Conservation (phyloP, 495 filamentous ascomycete species). For the Penicillium samsonianum region DNA sequence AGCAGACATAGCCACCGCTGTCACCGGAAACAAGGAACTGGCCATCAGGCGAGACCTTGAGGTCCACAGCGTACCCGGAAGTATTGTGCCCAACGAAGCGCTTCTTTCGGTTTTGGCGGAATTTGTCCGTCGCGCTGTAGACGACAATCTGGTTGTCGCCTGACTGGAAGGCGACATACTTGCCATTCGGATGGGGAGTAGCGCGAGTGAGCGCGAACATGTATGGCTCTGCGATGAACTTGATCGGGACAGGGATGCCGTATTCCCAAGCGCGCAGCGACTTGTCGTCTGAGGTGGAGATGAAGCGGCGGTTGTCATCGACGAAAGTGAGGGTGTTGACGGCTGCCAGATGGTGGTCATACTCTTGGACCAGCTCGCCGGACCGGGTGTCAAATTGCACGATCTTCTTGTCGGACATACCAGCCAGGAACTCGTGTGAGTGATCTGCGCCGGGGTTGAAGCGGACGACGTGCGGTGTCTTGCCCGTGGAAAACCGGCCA, state of each 20-base stretch:
- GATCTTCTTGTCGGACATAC: constrained; percentile 98
- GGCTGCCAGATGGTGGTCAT: constrained; percentile 95
- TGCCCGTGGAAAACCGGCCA: constrained; percentile 83
- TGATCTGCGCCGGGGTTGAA: constrained; percentile 83
- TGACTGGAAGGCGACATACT: constrained; percentile 89
- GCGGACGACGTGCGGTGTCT: constrained; percentile 90
- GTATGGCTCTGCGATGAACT: constrained; percentile 90
- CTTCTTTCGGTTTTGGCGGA: constrained; percentile 97
- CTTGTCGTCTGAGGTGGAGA: constrained; percentile 97
- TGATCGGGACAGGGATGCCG: constrained; percentile 89
- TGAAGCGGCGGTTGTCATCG: constrained; percentile 91
- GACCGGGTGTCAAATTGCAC: constrained; percentile 92
- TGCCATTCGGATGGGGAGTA: constrained; percentile 79
- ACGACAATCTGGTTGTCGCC: constrained; percentile 96
- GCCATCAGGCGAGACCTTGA: constrained; percentile 86
- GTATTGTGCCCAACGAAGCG: constrained; percentile 93
- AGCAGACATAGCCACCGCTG: constrained; percentile 82
- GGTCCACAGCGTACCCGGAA: constrained; percentile 88
- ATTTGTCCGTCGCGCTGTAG: constrained; percentile 89
- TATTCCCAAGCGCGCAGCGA: constrained; percentile 96
- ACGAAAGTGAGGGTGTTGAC: constrained; percentile 98
- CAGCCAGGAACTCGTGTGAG: constrained; percentile 87
- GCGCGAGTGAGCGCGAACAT: constrained; percentile 91
- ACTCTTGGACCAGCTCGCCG: constrained; percentile 88
- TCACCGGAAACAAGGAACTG: constrained; percentile 85